Evolutionary conservation across 2,329 filamentous ascomycete genomes (phyloP), one percentile per base, ranked within the genome.

Genomic region (Fulvia fulva): DNA sequence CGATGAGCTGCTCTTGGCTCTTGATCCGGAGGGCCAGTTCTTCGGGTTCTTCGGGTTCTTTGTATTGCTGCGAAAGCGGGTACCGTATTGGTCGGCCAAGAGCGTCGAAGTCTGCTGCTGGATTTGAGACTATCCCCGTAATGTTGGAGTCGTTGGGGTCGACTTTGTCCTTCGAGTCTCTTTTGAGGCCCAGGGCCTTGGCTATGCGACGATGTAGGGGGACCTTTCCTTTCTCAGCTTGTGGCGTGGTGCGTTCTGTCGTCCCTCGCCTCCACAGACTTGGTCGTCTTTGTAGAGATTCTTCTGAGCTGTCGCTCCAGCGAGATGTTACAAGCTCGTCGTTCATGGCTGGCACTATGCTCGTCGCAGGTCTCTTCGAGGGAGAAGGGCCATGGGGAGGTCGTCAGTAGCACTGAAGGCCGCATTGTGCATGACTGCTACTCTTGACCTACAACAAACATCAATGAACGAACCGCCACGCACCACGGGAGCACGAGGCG

Each of bases 21-120:
- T 50, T 32, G 26, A 30, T 21, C 16, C 26, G 23, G 22, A 5
- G 22, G 19, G 37, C 54, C 22, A 28, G 32, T 22, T 51, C 8
- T 4, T 32, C 21, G 8, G 44, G 12, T n/a, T n/a, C n/a, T n/a
- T 32, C 4, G 28, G 2, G 28, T 8, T 49, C 37, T 43, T 19
- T 28, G 32, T 57, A 47, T 30, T 57, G 47, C n/a, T 57, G 41
- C 1, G 50, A 43, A 5, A 57, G 43, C 16, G 9, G 25, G 7
- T 30, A 41, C 22, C 51, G 55, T 8, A 21, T 53, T 12, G 19
- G 19, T 25, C 41, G 53, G 49, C 9, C 21, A 11, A 49, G 50
- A n/a, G 50, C 30, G 19, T 43, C 21, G n/a, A 50, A 43, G 21
- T 53, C 41, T 49, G 49, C 50, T 6, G 50, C n/a, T 16, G 53